Conservation (phyloP, 768 basidiomycete genomes). For the Amanita exitialis region DNA sequence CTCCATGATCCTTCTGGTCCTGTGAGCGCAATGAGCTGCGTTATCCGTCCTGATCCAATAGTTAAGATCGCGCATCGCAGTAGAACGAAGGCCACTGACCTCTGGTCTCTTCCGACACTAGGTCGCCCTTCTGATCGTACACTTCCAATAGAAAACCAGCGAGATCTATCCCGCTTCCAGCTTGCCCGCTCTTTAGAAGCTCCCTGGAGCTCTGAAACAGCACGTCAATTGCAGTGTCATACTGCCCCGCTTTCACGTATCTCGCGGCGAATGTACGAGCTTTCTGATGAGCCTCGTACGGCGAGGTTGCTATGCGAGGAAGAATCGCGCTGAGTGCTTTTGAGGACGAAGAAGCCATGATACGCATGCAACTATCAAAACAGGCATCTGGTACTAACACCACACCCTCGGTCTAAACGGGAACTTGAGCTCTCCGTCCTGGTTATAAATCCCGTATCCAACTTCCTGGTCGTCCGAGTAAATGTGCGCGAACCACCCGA, state of each 20-base stretch:
- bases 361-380: not conserved
- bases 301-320: conserved; percentile 59
- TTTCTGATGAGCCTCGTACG: conserved; percentile 96
- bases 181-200: conserved; percentile 79
- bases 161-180: conserved; percentile 87
- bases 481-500: conserved; percentile 80
- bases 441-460: conserved; percentile 61
- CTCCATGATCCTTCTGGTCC: conserved; percentile 79
- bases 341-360: conserved; percentile 30
- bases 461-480: conserved; percentile 58
- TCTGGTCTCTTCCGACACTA: conserved; percentile 67
- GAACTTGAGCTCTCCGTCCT: conserved; percentile 44
- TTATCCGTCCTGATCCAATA: conserved; percentile 58
- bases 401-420: conserved; percentile 51
- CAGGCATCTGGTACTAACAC: conserved; percentile 25
- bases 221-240: conserved; percentile 84
- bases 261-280: conserved; percentile 91
- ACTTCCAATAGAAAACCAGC: conserved; percentile 72
- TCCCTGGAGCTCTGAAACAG: conserved; percentile 86
- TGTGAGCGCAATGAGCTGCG: conserved; percentile 84
- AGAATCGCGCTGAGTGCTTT: conserved; percentile 69
- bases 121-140: conserved; percentile 66
- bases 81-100: conserved; percentile 36
- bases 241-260: conserved; percentile 71
- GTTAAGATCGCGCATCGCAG: not conserved